Evolutionary conservation across 352 stramenopile genomes (phyloP), one percentile per base, ranked within the genome.

Genomic region (Globisporangium cylindrosporum): DNA sequence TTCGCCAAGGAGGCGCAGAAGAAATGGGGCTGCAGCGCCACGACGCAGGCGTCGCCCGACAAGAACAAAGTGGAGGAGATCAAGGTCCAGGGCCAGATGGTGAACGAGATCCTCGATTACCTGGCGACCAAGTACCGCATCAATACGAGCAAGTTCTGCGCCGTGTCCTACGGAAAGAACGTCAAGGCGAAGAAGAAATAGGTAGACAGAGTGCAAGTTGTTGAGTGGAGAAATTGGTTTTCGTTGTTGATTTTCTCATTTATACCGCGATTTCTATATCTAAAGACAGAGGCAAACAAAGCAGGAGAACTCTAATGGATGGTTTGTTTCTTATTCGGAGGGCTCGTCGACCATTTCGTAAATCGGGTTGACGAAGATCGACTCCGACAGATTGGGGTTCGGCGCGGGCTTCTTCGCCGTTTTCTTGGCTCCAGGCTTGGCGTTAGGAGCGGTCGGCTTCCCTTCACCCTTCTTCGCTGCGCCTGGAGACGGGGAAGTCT

Each of bases 1-100:
- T 93, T 94, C 69, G 81, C 76, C n/a, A 92, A 91, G 63, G 88
- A 96, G 15, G 84, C 70, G 3, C 85, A 93, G 58, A 93, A 93
- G 67, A 93, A 89, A 54, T 96, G 86, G 86, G 88, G 86, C 18
- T 94, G 82, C 66, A 91, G 82, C 59, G 88, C 86, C 25, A 72
- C 82, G 25, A 66, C 81, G 43, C 79, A 86, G 51, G 3, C 70
- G 15, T 82, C 76, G 0, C 71, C 82, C 22, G 84, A 92, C 59
- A 93, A 93, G 71, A 78, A 75, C 48, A 84, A 82, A 27, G 75
- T 75, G 1, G 79, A 93, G 29, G 85, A 96, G 70, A 86, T 96
- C 66, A 79, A 87, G 51, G 71, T 96, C 20, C 86, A 93, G 69
- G 88, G 88, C 14, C 85, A 96, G 48, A 87, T 94, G 76, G 77